Base-by-base conservation (phyloP, 352 stramenopile genomes). In the Globisporangium canariense region DNA sequence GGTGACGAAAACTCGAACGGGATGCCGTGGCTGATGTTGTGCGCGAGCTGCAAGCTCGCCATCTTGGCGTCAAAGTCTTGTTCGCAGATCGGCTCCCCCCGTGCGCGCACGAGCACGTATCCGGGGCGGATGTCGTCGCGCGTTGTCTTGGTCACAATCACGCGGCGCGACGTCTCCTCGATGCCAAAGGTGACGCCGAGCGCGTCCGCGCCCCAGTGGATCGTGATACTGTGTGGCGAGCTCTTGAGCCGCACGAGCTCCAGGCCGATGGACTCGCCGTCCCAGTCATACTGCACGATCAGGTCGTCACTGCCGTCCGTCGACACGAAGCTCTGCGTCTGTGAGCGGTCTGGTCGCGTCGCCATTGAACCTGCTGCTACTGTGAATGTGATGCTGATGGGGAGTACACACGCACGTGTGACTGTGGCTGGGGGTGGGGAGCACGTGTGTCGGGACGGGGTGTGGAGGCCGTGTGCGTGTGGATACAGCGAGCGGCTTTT, bases 131-230 rank as follows among this genome's bases (percentile, higher is more conserved):
- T 76, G 59, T 90, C 84, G 10, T 68, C 20, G 34, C 82, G 81
- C 36, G 63, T 70, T 10, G 81, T 88, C 47, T 75, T 74, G 40
- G 81, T 91, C 13, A 93, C 83, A 28, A 93, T 77, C 1, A 93
- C 71, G 49, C 73, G 71, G 49, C 81, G 74, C 25, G 85, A 91
- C 18, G 77, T 80, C 38, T 86, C 81, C 62, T 93, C 85, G 32
- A 91, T 81, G 73, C 83, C 79, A 43, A 93, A 80, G 8, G 85
- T 90, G 41, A 93, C 70, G 53, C 85, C 85, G 4, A 93, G 77
- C 28, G 76, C 74, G 38, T 70, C 54, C 0, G 59, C 66, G 11
- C 71, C 68, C 83, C 80, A 89, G 49, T 79, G 59, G 13, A 89
- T 72, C 6, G 62, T 72, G 46, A 70, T 62, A 9, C 49, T 54